Percentiles rank a stretch among this genome's conserved stretches.
Evolutionary conservation across 1,139 yeast genomes (phyloP).

Genomic region (Tardiomyces depauwii): DNA sequence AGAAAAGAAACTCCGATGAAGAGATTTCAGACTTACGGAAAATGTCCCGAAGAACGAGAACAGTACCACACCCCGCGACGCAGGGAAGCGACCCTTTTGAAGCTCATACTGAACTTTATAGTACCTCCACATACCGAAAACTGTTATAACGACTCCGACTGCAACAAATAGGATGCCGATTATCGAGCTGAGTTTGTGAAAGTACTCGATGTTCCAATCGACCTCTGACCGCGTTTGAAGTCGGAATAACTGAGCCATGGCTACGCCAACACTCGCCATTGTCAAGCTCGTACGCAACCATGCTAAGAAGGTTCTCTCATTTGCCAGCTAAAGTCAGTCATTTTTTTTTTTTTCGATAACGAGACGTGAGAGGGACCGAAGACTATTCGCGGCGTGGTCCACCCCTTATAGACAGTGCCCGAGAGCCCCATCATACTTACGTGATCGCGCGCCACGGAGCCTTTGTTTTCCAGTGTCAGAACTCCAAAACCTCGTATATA

Average conservation of each 20-base stretch:
- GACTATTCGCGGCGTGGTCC: too few relatives aligned
- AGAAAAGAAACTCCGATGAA: not conserved
- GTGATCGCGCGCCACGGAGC: conserved; percentile 10
- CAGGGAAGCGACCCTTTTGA: conserved; percentile 39
- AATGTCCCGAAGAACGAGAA: conserved; percentile 27
- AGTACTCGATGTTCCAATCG: conserved; percentile 3
- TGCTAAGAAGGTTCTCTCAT: conserved; percentile 68
- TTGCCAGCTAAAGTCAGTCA: conserved; percentile 38
- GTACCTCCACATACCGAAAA: conserved; percentile 34
- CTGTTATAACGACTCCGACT: conserved; percentile 30
- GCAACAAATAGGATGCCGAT: conserved; percentile 31
- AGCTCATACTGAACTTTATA: conserved; percentile 36
- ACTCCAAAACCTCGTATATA: not conserved
- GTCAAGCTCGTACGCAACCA: conserved; percentile 59
- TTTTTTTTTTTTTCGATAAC: too few relatives aligned
- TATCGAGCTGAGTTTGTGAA: conserved; percentile 8
- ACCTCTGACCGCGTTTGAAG: conserved; percentile 15
- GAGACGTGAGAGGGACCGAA: not conserved
- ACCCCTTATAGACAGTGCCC: too few relatives aligned
- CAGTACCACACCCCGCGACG: conserved; percentile 29
- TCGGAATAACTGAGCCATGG: conserved; percentile 41
- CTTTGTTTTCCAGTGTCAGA: conserved; percentile 9
- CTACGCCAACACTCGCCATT: conserved; percentile 47
- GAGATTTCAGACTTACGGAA: not conserved
- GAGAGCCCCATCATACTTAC: too few relatives aligned